Evolutionary conservation across 192 early-diverging fungal genomes (phyloP), one percentile per base, ranked within the genome.

Genomic region (Backusella mclennaniae): DNA sequence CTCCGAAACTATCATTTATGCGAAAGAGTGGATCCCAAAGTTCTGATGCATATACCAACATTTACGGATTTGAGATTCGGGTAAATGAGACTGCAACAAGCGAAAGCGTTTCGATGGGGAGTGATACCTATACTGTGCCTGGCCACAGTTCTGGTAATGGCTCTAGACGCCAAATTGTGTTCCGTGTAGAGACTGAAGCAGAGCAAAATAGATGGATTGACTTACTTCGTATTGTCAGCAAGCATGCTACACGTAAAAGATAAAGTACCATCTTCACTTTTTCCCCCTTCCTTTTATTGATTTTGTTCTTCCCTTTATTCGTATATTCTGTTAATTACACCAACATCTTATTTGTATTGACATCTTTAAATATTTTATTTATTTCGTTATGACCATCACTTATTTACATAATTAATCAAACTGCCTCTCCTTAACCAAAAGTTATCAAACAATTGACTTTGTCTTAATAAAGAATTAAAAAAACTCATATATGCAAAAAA

Each of bases 181-280:
- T 72, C 14, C 21, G 70, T 17, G 33, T 44, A 9, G 39, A 52
- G 8, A 72, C 41, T n/a, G 39, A 49, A 33, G 14, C 23, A 31
- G 70, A 72, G 23, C 70, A 72, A 35, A 44, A 72, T 15, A 31
- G 17, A 17, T 72, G 70, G 70, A 52, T 72, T 6, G 70, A 14
- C 31, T 12, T 44, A 15, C 42, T 72, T 46, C 26, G 31, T 29
- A 52, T 44, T 44, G 39, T 41, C n/a, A 33, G 26, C 23, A 29
- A 42, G 3, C 14, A 31, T 2, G 21, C 41, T n/a, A 44, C 41
- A 29, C 70, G 44, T 7, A 42, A 49, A 31, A 12, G 38, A 49
- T 71, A 44, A 46, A 17, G n/a, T 23, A 23, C 53, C 2, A 21
- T 23, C 53, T 56, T 56, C 23, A 23, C 23, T 9, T 23, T 12